These are phyloP conservation scores for Amaranthus cruentus DNA, from an alignment of 148 eudicot genomes.

Conservation along the genomic window DNA sequence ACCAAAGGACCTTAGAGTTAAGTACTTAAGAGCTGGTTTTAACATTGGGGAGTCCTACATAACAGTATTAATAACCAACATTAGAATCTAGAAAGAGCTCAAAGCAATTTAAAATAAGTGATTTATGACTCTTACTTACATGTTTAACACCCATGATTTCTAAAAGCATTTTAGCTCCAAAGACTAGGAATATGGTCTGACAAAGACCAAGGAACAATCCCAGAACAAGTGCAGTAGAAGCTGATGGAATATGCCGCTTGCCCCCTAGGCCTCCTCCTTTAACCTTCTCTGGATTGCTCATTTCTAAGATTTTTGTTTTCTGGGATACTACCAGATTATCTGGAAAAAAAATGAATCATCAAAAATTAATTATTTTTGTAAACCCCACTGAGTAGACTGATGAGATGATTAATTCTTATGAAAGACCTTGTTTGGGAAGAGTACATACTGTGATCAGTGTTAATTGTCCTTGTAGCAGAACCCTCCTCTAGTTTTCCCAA, in stretches of 20 bases:
- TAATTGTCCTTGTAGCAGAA: constrained; percentile 8
- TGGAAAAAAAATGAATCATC: constrained; percentile 17
- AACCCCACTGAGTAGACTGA: not conserved
- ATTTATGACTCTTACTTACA: constrained; percentile 34
- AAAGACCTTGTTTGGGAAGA: constrained; percentile 26
- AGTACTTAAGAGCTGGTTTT: constrained; percentile 59
- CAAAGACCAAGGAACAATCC: constrained; percentile 71
- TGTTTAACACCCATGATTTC: constrained; percentile 73
- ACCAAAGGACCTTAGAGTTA: constrained; percentile 74
- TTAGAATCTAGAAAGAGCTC: not conserved
- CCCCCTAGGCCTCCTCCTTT: constrained; percentile 13
- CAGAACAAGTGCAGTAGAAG: constrained; percentile 76
- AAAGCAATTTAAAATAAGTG: not conserved
- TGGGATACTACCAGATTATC: constrained; percentile 22
- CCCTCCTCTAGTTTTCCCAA: constrained; percentile 42
- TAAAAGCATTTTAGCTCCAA: constrained; percentile 62
- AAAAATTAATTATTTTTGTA: not conserved
- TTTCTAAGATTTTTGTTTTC: constrained; percentile 16
- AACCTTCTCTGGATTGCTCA: constrained; percentile 8
- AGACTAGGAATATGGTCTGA: constrained; percentile 58
- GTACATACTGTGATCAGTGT: not conserved
- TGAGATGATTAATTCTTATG: not conserved
- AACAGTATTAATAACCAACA: not conserved
- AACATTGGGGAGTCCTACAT: constrained; percentile 81
- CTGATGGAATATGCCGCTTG: constrained; percentile 77